Evolutionary conservation across 208 protist genomes (phyloP).

Genomic region (Leishmania tarentolae): DNA sequence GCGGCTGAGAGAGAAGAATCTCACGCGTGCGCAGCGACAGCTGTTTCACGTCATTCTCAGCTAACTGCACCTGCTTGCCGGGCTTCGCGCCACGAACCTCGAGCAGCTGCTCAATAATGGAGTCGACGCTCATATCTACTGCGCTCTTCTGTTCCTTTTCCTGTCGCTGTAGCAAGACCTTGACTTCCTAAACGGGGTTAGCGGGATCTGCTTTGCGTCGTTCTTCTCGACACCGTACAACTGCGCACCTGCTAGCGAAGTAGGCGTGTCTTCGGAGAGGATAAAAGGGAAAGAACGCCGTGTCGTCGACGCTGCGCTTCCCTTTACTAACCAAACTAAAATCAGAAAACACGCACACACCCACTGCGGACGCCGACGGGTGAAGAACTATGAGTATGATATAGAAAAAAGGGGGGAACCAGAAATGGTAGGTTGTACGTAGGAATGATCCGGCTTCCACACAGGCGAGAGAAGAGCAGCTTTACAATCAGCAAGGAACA

Average conservation of each 20-base stretch:
- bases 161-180: neutral
- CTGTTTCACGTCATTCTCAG: conserved; percentile 89
- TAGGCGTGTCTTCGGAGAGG: neutral
- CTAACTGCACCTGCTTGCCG: conserved; percentile 87
- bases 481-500: neutral
- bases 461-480: neutral
- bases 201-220: neutral
- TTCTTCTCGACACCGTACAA: neutral
- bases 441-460: too few relatives aligned
- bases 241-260: neutral
- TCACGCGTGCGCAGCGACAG: conserved; percentile 83
- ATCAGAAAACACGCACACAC: neutral
- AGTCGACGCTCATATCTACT: conserved; percentile 74
- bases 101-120: conserved; percentile 93
- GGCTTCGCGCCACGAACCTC: conserved; percentile 90
- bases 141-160: neutral
- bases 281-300: neutral
- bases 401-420: neutral
- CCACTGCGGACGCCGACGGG: too few relatives aligned
- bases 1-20: conserved; percentile 86
- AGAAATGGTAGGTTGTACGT: neutral
- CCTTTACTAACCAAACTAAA: neutral
- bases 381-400: neutral
- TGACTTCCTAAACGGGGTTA: neutral
- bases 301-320: neutral